These are phyloP conservation scores for Udeniomyces megalosporus DNA, from an alignment of 768 basidiomycete species.

Conservation along the genomic window DNA sequence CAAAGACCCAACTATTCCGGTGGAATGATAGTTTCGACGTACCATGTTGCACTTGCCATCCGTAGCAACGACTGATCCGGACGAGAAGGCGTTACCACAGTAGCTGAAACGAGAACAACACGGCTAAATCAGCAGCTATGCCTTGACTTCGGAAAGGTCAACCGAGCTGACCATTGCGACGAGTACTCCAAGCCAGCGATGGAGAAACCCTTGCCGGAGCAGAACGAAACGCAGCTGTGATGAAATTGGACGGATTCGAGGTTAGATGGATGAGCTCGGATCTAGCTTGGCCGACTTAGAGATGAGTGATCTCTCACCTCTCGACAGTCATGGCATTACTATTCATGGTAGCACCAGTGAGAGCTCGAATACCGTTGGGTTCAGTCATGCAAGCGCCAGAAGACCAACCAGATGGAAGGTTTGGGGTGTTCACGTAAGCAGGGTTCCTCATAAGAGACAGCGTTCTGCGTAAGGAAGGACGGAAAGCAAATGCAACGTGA, in stretches of 20 bases:
- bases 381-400: constrained; percentile 1
- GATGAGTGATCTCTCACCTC: background rate
- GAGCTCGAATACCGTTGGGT: background rate
- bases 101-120: background rate
- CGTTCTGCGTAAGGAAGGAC: too few species aligned
- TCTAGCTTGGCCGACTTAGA: background rate
- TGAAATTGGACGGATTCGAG: background rate
- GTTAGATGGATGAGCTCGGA: constrained; percentile 10
- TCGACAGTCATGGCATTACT: background rate
- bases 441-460: too few species aligned
- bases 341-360: background rate
- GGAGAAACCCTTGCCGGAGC: constrained; percentile 17
- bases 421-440: background rate
- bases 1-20: background rate
- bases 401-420: background rate
- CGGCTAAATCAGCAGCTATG: too few species aligned
- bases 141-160: background rate
- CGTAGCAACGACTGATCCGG: background rate
- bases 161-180: background rate
- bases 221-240: background rate
- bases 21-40: background rate
- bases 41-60: constrained; percentile 1
- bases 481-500: constrained; percentile 15
- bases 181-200: constrained; percentile 29
- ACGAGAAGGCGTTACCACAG: background rate